These are phyloP conservation scores for Pistacia integerrima DNA, from an alignment of 345 rosid species.

Conservation along the genomic window DNA sequence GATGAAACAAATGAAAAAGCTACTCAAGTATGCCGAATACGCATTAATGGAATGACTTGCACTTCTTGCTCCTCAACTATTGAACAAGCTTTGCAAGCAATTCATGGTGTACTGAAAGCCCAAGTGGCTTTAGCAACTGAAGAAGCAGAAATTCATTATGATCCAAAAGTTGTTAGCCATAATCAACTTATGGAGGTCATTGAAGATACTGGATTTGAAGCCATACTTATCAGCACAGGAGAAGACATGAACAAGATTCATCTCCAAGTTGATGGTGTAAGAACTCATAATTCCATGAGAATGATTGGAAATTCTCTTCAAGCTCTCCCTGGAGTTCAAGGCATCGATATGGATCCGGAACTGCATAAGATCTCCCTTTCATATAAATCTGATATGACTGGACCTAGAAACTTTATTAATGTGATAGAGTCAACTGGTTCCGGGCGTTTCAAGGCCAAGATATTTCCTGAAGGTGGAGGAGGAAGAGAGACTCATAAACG, in stretches of 20 bases:
- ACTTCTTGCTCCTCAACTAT: slow-evolving; percentile 76
- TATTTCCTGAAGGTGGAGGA: slow-evolving; percentile 64
- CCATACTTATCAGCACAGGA: slow-evolving; percentile 67
- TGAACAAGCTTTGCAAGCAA: slow-evolving; percentile 62
- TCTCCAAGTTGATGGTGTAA: slow-evolving; percentile 69
- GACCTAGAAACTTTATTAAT: slow-evolving; percentile 71
- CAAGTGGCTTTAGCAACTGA: slow-evolving; percentile 89
- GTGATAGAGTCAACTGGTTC: slow-evolving; percentile 83
- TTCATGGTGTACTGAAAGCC: slow-evolving; percentile 67
- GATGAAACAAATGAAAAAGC: slow-evolving; percentile 56
- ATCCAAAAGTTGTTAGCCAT: slow-evolving; percentile 45
- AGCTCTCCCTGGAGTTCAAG: slow-evolving; percentile 87
- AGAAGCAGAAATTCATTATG: slow-evolving; percentile 79
- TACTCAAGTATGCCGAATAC: slow-evolving; percentile 66
- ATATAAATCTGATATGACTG: slow-evolving; percentile 71
- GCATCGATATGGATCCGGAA: slow-evolving; percentile 30
- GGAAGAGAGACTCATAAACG: slow-evolving; percentile 60
- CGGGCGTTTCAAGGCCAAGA: slow-evolving; percentile 63
- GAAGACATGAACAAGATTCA: slow-evolving; percentile 70
- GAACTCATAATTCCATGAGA: slow-evolving; percentile 49
- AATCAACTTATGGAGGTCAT: slow-evolving; percentile 49
- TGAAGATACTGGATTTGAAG: slow-evolving; percentile 73
- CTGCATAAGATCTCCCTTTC: slow-evolving; percentile 55
- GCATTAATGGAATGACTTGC: slow-evolving; percentile 91
- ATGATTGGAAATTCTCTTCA: slow-evolving; percentile 62